Conservation (phyloP, 192 early-diverging fungal species). For the Chytriomyces hyalinus region DNA sequence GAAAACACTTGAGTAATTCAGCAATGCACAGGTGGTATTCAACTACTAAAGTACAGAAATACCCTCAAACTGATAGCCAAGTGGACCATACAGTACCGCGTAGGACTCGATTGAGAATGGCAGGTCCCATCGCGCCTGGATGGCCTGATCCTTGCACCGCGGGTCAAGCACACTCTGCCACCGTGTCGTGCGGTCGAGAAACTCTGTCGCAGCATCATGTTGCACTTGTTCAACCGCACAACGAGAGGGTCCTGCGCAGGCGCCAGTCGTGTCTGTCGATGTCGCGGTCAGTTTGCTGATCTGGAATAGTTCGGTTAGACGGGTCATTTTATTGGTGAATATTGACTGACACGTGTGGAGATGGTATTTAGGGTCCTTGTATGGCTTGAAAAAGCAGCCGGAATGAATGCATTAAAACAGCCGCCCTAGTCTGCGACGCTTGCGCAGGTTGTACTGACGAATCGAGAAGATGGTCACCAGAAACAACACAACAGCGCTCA, state of each 20-base stretch:
- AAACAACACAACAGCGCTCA: neutral
- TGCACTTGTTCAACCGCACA: too few species aligned
- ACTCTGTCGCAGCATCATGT: too few species aligned
- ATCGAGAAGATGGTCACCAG: neutral
- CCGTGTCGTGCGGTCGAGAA: too few species aligned
- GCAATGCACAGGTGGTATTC: neutral
- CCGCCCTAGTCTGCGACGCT: neutral
- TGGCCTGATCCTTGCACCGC: too few species aligned
- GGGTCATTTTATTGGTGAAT: neutral
- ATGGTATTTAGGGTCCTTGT: neutral
- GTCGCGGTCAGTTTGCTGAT: neutral
- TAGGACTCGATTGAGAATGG: neutral
- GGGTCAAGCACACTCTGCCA: too few species aligned
- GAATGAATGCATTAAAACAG: neutral
- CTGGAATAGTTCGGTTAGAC: neutral
- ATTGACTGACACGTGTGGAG: neutral
- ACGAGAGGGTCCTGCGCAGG: neutral
- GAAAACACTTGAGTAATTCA: neutral
- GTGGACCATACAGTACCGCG: neutral
- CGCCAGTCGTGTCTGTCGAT: neutral
- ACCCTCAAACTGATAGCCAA: neutral
- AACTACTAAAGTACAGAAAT: neutral
- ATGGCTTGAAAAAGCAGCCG: neutral
- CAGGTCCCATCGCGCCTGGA: too few species aligned
- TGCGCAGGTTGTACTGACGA: neutral